Conservation (phyloP, 192 early-diverging fungal species). For the Podila verticillata region DNA sequence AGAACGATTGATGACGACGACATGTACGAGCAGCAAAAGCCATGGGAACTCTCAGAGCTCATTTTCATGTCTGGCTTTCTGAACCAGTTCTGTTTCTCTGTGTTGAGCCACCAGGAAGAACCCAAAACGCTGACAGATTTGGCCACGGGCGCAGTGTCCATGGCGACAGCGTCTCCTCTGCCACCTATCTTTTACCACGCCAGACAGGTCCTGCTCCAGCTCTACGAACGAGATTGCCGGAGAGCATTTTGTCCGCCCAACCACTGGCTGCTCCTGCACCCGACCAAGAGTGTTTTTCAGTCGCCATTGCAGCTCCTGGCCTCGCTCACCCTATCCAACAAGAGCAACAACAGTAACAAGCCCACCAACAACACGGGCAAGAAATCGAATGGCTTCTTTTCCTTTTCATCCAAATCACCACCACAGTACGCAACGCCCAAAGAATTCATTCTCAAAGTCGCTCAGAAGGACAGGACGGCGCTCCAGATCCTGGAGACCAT, state of each 20-base stretch:
- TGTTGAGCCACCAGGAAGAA: slow-evolving; percentile 53
- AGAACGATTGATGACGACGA: slow-evolving; percentile 72
- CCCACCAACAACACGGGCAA: slow-evolving; percentile 14
- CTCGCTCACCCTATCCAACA: slow-evolving; percentile 19
- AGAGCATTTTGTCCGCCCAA: slow-evolving; percentile 65
- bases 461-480: slow-evolving; percentile 55
- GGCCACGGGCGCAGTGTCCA: neutral
- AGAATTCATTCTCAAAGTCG: slow-evolving; percentile 52
- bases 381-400: slow-evolving; percentile 22
- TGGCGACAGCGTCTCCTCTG: slow-evolving; percentile 5
- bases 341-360: slow-evolving; percentile 34
- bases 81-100: slow-evolving; percentile 71
- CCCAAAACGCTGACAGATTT: neutral
- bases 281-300: slow-evolving; percentile 40
- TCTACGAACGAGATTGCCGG: slow-evolving; percentile 70
- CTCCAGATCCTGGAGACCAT: slow-evolving; percentile 78
- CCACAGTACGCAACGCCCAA: slow-evolving; percentile 38
- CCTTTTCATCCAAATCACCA: slow-evolving; percentile 31
- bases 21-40: slow-evolving; percentile 67
- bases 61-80: slow-evolving; percentile 64
- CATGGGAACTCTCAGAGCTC: slow-evolving; percentile 62
- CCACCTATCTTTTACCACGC: slow-evolving; percentile 57
- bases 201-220: slow-evolving; percentile 71
- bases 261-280: slow-evolving; percentile 67
- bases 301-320: slow-evolving; percentile 54